Base-by-base conservation (phyloP, 495 filamentous ascomycete species). In the Lasiosphaeris hirsuta region DNA sequence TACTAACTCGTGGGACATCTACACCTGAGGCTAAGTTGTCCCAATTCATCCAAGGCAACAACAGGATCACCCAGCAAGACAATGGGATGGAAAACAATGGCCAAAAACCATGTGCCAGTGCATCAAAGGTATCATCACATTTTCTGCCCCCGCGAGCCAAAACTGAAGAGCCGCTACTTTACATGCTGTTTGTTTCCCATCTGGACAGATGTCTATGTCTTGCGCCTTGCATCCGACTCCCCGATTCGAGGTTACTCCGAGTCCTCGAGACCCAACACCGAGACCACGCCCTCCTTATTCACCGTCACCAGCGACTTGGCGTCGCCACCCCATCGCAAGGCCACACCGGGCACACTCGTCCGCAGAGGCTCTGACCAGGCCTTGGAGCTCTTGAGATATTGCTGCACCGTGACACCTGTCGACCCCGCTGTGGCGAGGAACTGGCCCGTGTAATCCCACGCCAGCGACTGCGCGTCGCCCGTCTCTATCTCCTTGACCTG, bases 391-490 rank as follows among this genome's bases (percentile, higher is more conserved):
- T 97, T 97, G 39, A 79, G 76, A 70, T 94, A 98, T 61, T 92
- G 86, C 67, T 93, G 90, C 51, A 98, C 90, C 33, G 87, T 88
- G 45, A 96, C 75, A 7, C 91, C 90, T 43, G 86, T 84, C 1
- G 88, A 82, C 0, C 95, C 95, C 13, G 82, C 89, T 15, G 88
- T 86, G 14, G 92, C 86, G 14, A 97, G 80, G 73, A 88, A 98
- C 69, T 97, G 94, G 18, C 92, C 94, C 15, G 89, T 94, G 76
- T 96, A 96, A 65, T 98, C 94, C 90, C 91, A 98, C 47, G 79
- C 76, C 55, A 96, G 78, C 23, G 80, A 81, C 48, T 96, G 82
- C 43, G 81, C 79, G 59, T 82, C 86, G 38, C 91, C 93, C 53
- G 89, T 87, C 42, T 97, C 90, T 15, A 97, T 77, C 30, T 86